phyloP scores from a whole-genome alignment of 2,329 filamentous ascomycete species.

The Talaromyces sp. region DNA sequence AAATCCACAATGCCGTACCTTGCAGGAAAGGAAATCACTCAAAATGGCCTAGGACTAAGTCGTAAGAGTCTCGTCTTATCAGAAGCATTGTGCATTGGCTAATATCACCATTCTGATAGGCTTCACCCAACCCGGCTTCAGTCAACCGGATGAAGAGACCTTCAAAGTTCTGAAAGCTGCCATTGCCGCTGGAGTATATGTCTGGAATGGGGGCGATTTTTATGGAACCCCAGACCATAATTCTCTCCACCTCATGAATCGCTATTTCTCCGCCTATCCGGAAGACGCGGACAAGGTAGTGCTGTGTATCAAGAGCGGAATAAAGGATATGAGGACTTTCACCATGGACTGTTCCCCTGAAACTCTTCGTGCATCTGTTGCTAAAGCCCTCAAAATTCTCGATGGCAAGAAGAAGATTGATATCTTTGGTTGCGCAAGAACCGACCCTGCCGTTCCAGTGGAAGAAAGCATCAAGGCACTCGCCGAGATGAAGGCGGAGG shows the following conservation, averaged over 20 bases:
- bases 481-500: slow-evolving; percentile 39
- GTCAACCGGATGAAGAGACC: slow-evolving; percentile 22
- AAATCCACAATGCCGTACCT: slow-evolving; percentile 14
- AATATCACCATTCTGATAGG: slow-evolving; percentile 20
- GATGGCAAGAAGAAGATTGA: slow-evolving; percentile 49
- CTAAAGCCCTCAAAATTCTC: slow-evolving; percentile 53
- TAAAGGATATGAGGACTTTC: slow-evolving; percentile 41
- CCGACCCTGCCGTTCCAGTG: slow-evolving; percentile 52
- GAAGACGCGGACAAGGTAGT: slow-evolving; percentile 61
- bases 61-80: slow-evolving; percentile 16
- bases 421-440: slow-evolving; percentile 57
- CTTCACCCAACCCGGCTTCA: slow-evolving; percentile 24
- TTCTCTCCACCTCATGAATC: slow-evolving; percentile 56
- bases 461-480: slow-evolving; percentile 45
- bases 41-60: slow-evolving; percentile 27
- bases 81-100: slow-evolving; percentile 10
- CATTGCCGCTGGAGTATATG: slow-evolving; percentile 34
- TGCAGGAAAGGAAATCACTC: slow-evolving; percentile 24
- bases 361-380: slow-evolving; percentile 55
- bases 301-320: slow-evolving; percentile 54
- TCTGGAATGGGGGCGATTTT: slow-evolving; percentile 34
- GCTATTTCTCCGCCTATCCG: slow-evolving; percentile 62
- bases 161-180: slow-evolving; percentile 55
- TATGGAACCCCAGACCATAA: slow-evolving; percentile 60
- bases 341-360: slow-evolving; percentile 52